Evolutionary conservation across 441 rosid species (phyloP).

Genomic region (Euphorbia schlechtendalii): DNA sequence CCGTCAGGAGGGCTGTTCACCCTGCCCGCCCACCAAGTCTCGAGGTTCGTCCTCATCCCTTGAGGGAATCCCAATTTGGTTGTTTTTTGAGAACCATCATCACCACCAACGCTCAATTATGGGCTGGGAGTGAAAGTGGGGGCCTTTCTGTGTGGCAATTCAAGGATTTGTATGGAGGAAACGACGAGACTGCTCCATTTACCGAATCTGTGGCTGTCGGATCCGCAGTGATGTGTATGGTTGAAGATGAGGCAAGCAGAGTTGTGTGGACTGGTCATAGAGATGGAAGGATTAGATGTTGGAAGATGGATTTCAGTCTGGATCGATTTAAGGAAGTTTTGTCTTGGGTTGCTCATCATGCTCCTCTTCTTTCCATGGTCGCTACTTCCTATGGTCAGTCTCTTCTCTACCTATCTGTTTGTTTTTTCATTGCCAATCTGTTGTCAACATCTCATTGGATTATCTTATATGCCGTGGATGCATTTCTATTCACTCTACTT

Average conservation of each 20-base stretch:
- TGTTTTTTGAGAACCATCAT: constrained; percentile 68
- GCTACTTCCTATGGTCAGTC: constrained; percentile 63
- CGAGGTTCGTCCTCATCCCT: constrained; percentile 84
- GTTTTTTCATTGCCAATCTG: neutral
- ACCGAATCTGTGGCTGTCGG: constrained; percentile 57
- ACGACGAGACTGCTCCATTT: constrained; percentile 75
- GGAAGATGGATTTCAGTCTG: constrained; percentile 62
- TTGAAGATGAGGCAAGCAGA: constrained; percentile 59
- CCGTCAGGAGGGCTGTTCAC: constrained; percentile 63
- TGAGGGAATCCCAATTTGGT: constrained; percentile 84
- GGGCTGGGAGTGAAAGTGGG: constrained; percentile 94
- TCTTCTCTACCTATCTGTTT: constrained; percentile 3
- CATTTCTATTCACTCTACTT: neutral
- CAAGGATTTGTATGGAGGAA: constrained; percentile 61
- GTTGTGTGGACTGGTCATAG: constrained; percentile 94
- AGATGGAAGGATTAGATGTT: constrained; percentile 82
- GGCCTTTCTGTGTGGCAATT: constrained; percentile 64
- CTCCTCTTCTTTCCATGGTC: constrained; percentile 62
- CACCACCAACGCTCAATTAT: constrained; percentile 61
- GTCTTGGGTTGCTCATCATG: constrained; percentile 88
- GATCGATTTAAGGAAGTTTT: constrained; percentile 69
- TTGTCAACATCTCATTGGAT: neutral
- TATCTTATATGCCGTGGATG: neutral
- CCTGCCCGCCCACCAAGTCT: constrained; percentile 73
- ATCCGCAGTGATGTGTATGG: constrained; percentile 60